Conservation (phyloP, 306 rosid species). For the Luffa aegyptiaca region DNA sequence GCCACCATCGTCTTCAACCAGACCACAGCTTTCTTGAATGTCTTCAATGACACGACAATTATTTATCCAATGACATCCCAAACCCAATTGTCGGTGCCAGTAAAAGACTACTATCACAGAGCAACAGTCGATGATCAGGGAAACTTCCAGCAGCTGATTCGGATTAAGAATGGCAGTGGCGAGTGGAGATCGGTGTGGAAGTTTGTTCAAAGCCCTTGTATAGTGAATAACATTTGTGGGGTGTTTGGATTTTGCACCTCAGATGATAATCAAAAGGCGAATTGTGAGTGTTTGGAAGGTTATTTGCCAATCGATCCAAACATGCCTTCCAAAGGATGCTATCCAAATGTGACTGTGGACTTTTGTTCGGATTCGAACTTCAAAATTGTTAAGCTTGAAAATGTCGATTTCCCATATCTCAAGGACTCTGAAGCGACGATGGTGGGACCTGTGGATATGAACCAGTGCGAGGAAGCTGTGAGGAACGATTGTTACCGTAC, state of each 20-base stretch:
- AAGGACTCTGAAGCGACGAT: neutral
- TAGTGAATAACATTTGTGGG: slow-evolving; percentile 28
- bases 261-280: slow-evolving; percentile 2
- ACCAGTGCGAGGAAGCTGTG: slow-evolving; percentile 19
- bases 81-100: neutral
- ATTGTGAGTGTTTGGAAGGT: slow-evolving; percentile 29
- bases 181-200: slow-evolving; percentile 19
- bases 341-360: slow-evolving; percentile 14
- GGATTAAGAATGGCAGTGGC: neutral
- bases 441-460: neutral
- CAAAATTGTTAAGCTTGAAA: neutral
- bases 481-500: slow-evolving; percentile 20
- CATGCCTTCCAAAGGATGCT: slow-evolving; percentile 32
- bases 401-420: slow-evolving; percentile 13
- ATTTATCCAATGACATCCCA: neutral
- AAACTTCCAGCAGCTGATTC: slow-evolving; percentile 18
- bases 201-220: slow-evolving; percentile 20
- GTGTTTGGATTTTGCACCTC: slow-evolving; percentile 27
- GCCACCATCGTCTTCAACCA: slow-evolving; percentile 16
- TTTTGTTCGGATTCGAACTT: slow-evolving; percentile 20
- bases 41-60: neutral
- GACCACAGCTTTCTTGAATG: slow-evolving; percentile 16
- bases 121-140: slow-evolving; percentile 20
- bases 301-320: slow-evolving; percentile 18
- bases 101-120: slow-evolving; percentile 20